Conservation (phyloP, 2,329 filamentous ascomycete species). For the Lecanoromycetidae sp. region DNA sequence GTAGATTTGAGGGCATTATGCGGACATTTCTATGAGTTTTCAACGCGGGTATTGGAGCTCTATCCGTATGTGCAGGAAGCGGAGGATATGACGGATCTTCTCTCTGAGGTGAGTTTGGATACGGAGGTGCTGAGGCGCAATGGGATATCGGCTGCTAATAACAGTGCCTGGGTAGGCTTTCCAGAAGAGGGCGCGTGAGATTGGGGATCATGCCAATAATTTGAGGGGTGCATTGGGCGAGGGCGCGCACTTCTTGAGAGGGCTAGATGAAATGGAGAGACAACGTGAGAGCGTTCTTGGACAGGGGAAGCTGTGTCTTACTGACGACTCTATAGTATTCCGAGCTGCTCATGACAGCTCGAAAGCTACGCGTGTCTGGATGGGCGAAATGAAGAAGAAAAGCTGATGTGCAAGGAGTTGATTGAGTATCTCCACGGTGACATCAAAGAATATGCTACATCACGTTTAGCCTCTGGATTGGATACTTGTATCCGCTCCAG, state of each 20-base stretch:
- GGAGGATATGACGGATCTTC: slow-evolving; percentile 61
- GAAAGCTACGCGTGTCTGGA: slow-evolving; percentile 58
- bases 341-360: slow-evolving; percentile 61
- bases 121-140: background rate
- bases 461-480: too few relatives aligned
- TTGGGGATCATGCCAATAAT: slow-evolving; percentile 82
- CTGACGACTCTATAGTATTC: slow-evolving; percentile 42
- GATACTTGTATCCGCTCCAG: too few relatives aligned
- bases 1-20: slow-evolving; percentile 75
- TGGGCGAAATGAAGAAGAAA: slow-evolving; percentile 47
- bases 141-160: background rate
- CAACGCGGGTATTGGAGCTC: slow-evolving; percentile 73
- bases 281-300: slow-evolving; percentile 34
- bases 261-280: slow-evolving; percentile 82
- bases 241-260: slow-evolving; percentile 69
- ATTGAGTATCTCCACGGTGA: too few relatives aligned
- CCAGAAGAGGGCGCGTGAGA: slow-evolving; percentile 65
- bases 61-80: too few relatives aligned
- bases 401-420: too few relatives aligned
- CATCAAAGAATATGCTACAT: too few relatives aligned
- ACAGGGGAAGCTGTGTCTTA: slow-evolving; percentile 1
- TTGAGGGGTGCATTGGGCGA: slow-evolving; percentile 56
- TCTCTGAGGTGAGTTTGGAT: slow-evolving; percentile 38
- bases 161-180: slow-evolving; percentile 47
- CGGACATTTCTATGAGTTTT: slow-evolving; percentile 77